phyloP scores from a whole-genome alignment of 228 moss, liverwort and hornwort species.

The Sphagnum magellanicum region DNA sequence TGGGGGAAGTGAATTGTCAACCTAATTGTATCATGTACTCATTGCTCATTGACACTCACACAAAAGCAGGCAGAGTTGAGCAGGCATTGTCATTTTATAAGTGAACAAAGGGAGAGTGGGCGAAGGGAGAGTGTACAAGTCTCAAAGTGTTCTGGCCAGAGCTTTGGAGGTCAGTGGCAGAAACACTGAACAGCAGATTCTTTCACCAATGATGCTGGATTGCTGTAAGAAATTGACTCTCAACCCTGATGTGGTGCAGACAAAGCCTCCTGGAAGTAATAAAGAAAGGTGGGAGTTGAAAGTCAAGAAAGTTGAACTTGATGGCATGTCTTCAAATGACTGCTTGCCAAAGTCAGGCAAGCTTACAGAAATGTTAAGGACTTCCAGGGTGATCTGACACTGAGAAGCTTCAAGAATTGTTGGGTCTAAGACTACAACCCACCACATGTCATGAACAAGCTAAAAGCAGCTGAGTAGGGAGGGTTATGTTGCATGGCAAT shows the following conservation, averaged over 20 bases:
- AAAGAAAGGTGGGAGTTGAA: conserved; percentile 5
- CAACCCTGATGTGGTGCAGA: neutral
- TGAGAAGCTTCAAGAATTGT: conserved; percentile 29
- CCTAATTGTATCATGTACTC: conserved; percentile 58
- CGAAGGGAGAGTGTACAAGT: conserved; percentile 14
- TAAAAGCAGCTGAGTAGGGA: conserved; percentile 37
- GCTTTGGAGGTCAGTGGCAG: conserved; percentile 31
- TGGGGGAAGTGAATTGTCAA: conserved; percentile 54
- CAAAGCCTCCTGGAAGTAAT: conserved; percentile 18
- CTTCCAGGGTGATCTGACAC: conserved; percentile 38
- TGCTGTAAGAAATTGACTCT: too few species aligned
- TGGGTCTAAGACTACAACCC: conserved; percentile 23
- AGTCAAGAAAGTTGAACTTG: neutral
- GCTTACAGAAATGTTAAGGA: conserved; percentile 31
- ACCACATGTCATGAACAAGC: conserved; percentile 52
- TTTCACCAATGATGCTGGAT: conserved; percentile 18
- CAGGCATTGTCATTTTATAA: conserved; percentile 29
- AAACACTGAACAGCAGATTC: conserved; percentile 26
- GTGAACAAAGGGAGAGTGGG: conserved; percentile 32
- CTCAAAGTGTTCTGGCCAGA: conserved; percentile 17
- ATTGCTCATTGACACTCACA: conserved; percentile 50
- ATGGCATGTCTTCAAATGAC: neutral
- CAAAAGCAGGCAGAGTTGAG: conserved; percentile 44
- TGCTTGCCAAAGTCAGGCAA: conserved; percentile 22
- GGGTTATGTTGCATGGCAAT: conserved; percentile 39